Evolutionary conservation across 805 yeast genomes (phyloP), one percentile per base, ranked within the genome.

Genomic region (Candida methanosorbosa): DNA sequence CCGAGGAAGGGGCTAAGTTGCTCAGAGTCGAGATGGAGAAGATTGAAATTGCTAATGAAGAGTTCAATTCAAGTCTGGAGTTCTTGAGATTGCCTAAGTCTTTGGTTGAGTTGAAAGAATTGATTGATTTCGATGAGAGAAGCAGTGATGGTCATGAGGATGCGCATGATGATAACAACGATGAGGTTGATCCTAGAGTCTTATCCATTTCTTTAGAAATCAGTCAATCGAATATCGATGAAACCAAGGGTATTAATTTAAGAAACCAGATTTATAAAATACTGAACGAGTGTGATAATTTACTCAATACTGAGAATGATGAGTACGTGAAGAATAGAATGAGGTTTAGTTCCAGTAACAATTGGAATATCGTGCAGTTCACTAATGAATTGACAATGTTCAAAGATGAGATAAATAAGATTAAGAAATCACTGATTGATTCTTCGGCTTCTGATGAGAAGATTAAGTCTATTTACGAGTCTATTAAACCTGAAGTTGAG

Each of bases 1-100:
- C 95, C 0, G 98, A 90, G 52, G 87, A 84, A 52, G 82, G 85
- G 55, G 90, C 95, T 0, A 76, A 72, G 42, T 58, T 84, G 25
- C 57, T 86, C 30, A 70, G 97, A 48, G 68, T 63, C 29, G 87
- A 85, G 49, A 67, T 78, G 30, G 97, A 88, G 40, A 69, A 69
- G 39, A 70, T 76, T 17, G 88, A 83, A 37, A 70, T 87, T 9
- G 81, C 94, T 0, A 75, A 85, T 48, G 82, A 84, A 54, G 92
- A 88, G 50, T 67, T 81, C 32, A 57, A 68, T 2, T 83, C 95
- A 1, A 84, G 84, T 9, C 66, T 87, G 38, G 97, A 87, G 47
- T 86, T 72, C 45, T 69, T 86, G 43, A 79, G 80, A 37, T 63
- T 90, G 36, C 95, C 96, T 2, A 66, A 66, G 29, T 70, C 83